Conservation (phyloP, 345 rosid species). For the Corymbia maculata region DNA sequence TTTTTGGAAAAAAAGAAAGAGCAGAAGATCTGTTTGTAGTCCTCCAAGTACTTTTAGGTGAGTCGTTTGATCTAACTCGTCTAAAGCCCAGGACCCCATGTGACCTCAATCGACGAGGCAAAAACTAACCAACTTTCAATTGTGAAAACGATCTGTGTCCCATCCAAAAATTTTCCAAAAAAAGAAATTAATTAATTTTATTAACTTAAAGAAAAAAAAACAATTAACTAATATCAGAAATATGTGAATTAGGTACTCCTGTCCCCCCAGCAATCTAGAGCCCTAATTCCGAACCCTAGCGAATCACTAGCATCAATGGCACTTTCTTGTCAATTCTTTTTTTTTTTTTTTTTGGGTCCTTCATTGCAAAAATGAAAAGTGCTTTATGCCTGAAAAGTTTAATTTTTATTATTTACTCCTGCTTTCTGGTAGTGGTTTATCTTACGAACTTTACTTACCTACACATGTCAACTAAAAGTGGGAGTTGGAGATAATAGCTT, state of each 20-base stretch:
- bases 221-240: neutral
- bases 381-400: neutral
- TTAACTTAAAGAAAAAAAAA: neutral
- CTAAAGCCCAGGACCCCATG: neutral
- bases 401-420: neutral
- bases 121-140: neutral
- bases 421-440: neutral
- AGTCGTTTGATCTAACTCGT: neutral
- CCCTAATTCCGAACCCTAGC: neutral
- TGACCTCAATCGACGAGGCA: neutral
- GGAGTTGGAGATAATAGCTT: neutral
- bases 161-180: neutral
- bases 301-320: neutral
- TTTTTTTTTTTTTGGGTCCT: neutral
- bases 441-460: neutral
- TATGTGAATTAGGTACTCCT: neutral
- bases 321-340: neutral
- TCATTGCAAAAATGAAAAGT: neutral
- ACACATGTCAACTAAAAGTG: neutral
- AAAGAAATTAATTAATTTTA: neutral
- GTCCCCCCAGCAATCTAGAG: neutral
- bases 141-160: neutral
- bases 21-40: neutral
- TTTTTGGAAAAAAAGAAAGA: neutral
- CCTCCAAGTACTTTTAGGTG: neutral